Evolutionary conservation across 306 rosid species (phyloP), one percentile per base, ranked within the genome.

Genomic region (Inga laurina): DNA sequence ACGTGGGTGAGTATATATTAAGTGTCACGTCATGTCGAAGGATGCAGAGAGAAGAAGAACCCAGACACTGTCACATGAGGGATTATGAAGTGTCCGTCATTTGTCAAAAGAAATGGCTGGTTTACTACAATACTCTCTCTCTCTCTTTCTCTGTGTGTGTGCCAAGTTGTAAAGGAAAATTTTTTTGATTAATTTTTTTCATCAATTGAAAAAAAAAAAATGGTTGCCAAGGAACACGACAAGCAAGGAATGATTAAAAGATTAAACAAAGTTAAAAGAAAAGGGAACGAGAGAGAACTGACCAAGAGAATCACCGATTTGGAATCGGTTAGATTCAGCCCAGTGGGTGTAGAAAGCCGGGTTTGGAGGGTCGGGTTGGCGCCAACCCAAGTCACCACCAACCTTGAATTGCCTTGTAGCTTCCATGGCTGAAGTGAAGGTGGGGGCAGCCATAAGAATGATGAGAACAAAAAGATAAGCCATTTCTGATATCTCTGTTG

Each of bases 251-350:
- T 39, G 43, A 39, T 39, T 6, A 6, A 39, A 39, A 39, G 43
- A 39, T 39, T 39, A 39, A 39, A 39, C 43, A 39, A 6, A 39
- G 43, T 39, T 8, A 3, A 49, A 16, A 3, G 43, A 3, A 49
- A 16, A 3, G 54, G 16, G 16, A 10, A 16, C 14, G 49, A 45
- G 62, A 59, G 72, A 35, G 10, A 37, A 67, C 87, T 87, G 51
- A 94, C 99, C 82, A 1, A 95, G 94, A 79, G 93, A 85, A 77
- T 95, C 99, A 74, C 97, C 97, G 7, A 95, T 56, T 35, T 89
- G 96, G 49, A 95, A 95, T 49, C 99, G 80, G 82, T 91, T 88
- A 8, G 34, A 72, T 69, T 83, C 61, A 78, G 98, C 97, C 98
- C 99, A 95, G 18, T 88, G 86, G 16, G 19, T 77, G 35, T 93